Evolutionary conservation across 257 asterid species (phyloP), one percentile per base, ranked within the genome.

Genomic region (Solanum corneliomulleri): DNA sequence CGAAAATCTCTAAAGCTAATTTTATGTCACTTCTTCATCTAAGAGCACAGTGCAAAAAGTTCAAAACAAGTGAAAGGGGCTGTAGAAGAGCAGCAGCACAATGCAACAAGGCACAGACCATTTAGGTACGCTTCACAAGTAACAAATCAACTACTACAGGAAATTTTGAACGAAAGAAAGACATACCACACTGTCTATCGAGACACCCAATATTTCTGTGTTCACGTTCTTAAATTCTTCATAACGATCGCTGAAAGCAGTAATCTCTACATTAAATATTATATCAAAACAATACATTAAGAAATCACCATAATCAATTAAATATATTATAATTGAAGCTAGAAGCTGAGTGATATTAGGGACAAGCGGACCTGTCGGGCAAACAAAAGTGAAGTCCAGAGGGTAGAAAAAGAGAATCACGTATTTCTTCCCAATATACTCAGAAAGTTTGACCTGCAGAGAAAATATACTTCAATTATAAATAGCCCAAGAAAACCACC

Each of bases 401-500:
- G 97, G 97, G 86, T 94, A 92, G 92, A 94, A 94, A 83, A 94
- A 96, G 87, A 96, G 98, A 86, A 97, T 95, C 70, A 97, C 98
- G 74, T 97, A 95, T 86, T 97, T 97, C 94, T 96, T 97, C 56
- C 98, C 97, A 60, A 94, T 92, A 66, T 95, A 97, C 20, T 97
- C 98, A 0, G 99, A 97, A 76, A 97, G 97, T 89, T 97, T 97
- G 87, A 97, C 99, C 99, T 95, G 97, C 92, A 94, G 84, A 80
- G 10, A 80, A 47, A 80, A 47, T 35, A 47, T 1, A 10, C 20
- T 29, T 80, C 68, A 29, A 80, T 47, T 29, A 29, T 47, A 80
- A 29, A 80, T 41, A 47, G 68, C 68, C 44, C 68, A 80, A 80
- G 85, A 80, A 80, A 27, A 16, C 11, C 3, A 0, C 27, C 44